These are phyloP conservation scores for Suhomyces maxii DNA, from an alignment of 1,139 yeast genomes.

Conservation along the genomic window DNA sequence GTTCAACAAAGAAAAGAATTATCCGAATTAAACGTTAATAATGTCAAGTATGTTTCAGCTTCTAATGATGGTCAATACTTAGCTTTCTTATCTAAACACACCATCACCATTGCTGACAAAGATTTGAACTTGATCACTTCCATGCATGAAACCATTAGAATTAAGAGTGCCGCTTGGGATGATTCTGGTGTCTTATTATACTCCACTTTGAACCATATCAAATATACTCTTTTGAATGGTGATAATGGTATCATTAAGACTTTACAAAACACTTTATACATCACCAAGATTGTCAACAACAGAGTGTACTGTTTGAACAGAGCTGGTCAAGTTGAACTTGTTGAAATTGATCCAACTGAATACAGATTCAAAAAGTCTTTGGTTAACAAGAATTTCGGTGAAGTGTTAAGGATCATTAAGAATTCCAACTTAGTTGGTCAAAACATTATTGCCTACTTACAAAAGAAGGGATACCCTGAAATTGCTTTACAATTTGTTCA, in stretches of 20 bases:
- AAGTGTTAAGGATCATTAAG: slow-evolving; percentile 86
- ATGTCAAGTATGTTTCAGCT: slow-evolving; percentile 88
- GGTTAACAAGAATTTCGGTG: slow-evolving; percentile 85
- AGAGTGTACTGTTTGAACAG: slow-evolving; percentile 81
- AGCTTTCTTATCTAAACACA: slow-evolving; percentile 90
- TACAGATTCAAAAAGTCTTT: slow-evolving; percentile 93
- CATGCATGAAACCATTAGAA: slow-evolving; percentile 94
- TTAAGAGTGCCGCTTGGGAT: slow-evolving; percentile 98
- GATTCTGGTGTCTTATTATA: slow-evolving; percentile 88
- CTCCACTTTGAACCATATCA: slow-evolving; percentile 93
- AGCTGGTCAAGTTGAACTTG: slow-evolving; percentile 76
- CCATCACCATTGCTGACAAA: slow-evolving; percentile 82
- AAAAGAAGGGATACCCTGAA: slow-evolving; percentile 94
- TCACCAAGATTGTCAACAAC: slow-evolving; percentile 69
- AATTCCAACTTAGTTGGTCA: slow-evolving; percentile 94
- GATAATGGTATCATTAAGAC: slow-evolving; percentile 94
- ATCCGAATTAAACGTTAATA: slow-evolving; percentile 68
- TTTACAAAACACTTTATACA: slow-evolving; percentile 84
- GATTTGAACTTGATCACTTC: slow-evolving; percentile 78
- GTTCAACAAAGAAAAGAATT: slow-evolving; percentile 88
- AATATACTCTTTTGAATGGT: slow-evolving; percentile 89
- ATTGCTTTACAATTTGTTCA: slow-evolving; percentile 92
- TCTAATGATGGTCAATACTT: slow-evolving; percentile 84
- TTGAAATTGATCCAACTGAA: slow-evolving; percentile 92
- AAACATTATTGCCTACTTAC: slow-evolving; percentile 91